phyloP scores from a whole-genome alignment of 352 stramenopile genomes.

The Globisporangium iwayamae region DNA sequence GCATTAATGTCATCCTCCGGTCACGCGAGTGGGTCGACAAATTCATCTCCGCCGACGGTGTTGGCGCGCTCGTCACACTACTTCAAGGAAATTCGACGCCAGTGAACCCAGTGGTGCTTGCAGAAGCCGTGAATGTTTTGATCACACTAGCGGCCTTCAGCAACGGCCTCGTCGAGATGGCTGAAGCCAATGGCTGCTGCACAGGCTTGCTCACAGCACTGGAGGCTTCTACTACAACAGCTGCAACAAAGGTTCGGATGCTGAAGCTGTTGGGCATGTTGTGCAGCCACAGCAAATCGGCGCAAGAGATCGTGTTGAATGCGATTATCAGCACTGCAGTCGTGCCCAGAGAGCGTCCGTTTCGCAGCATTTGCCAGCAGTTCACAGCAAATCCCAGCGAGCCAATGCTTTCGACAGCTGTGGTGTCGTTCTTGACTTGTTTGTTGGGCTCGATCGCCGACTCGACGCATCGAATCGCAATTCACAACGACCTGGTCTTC shows the following conservation, averaged over 20 bases:
- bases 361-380: slow-evolving; percentile 27
- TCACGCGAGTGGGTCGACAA: slow-evolving; percentile 48
- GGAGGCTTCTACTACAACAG: slow-evolving; percentile 17
- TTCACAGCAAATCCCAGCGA: slow-evolving; percentile 28
- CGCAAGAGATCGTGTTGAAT: slow-evolving; percentile 26
- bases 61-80: slow-evolving; percentile 35
- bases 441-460: slow-evolving; percentile 34
- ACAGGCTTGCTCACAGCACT: slow-evolving; percentile 26
- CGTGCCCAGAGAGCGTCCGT: slow-evolving; percentile 12
- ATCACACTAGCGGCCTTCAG: slow-evolving; percentile 41
- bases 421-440: slow-evolving; percentile 46
- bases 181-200: slow-evolving; percentile 30
- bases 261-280: slow-evolving; percentile 34
- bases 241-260: slow-evolving; percentile 23
- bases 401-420: slow-evolving; percentile 21
- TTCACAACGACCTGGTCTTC: slow-evolving; percentile 43
- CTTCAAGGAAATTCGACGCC: slow-evolving; percentile 19
- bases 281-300: slow-evolving; percentile 27
- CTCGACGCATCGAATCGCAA: slow-evolving; percentile 21
- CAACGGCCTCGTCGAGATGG: slow-evolving; percentile 27
- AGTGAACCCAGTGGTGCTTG: slow-evolving; percentile 21
- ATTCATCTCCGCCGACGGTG: slow-evolving; percentile 42
- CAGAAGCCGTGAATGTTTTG: slow-evolving; percentile 46
- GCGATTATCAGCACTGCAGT: slow-evolving; percentile 21
- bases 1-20: slow-evolving; percentile 58